Evolutionary conservation across 2,329 filamentous ascomycete species (phyloP).

Genomic region (Hypocrella siamensis): DNA sequence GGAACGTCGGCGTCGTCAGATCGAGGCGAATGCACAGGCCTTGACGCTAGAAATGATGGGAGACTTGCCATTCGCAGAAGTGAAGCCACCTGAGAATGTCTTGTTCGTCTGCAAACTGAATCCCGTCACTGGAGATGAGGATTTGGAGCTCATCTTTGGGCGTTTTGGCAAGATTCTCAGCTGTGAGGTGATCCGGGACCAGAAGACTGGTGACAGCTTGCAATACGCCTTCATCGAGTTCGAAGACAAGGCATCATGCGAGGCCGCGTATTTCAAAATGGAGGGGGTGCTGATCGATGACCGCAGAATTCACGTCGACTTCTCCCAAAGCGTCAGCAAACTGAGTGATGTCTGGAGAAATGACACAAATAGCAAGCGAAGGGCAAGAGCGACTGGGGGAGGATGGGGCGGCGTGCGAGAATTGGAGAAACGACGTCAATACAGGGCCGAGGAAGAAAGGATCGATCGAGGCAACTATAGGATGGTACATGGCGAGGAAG

Average conservation of each 20-base stretch:
- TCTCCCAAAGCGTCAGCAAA: constrained; percentile 85
- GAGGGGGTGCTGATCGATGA: constrained; percentile 94
- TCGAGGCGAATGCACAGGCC: constrained; percentile 85
- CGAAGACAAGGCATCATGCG: constrained; percentile 80
- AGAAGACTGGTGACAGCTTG: constrained; percentile 82
- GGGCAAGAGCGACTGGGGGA: constrained; percentile 39
- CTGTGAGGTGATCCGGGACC: constrained; percentile 91
- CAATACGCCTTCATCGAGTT: constrained; percentile 99
- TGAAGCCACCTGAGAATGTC: constrained; percentile 93
- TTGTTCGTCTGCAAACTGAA: constrained; percentile 98
- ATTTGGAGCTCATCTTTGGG: constrained; percentile 89
- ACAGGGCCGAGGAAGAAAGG: constrained; percentile 49
- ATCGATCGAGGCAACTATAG: constrained; percentile 40
- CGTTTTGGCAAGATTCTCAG: constrained; percentile 91
- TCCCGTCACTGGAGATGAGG: constrained; percentile 86
- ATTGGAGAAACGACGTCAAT: constrained; percentile 82
- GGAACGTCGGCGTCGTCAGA: constrained; percentile 68
- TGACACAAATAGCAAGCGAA: constrained; percentile 68
- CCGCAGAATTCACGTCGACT: constrained; percentile 94
- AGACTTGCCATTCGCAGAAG: constrained; percentile 90
- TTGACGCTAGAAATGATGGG: constrained; percentile 96
- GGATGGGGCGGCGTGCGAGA: constrained; percentile 85
- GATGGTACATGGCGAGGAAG: constrained; percentile 69
- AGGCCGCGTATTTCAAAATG: constrained; percentile 98
- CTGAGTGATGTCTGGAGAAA: constrained; percentile 81